Percentiles rank a stretch among this genome's conserved stretches.
Conservation (phyloP, 2,329 filamentous ascomycete species). For the Beauveria sp. region DNA sequence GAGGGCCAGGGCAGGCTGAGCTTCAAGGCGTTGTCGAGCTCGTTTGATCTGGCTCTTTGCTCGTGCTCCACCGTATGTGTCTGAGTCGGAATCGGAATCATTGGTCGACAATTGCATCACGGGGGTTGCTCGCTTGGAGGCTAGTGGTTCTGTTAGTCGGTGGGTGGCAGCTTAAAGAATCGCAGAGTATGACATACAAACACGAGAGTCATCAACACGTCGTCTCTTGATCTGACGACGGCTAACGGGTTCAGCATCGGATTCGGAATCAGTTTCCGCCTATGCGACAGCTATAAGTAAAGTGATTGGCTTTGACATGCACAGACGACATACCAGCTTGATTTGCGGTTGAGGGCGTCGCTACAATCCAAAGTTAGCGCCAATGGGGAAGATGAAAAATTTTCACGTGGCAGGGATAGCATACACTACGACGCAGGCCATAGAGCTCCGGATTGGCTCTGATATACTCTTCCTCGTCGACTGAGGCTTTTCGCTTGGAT, state of each 20-base stretch:
- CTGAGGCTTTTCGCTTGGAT: conserved; percentile 63
- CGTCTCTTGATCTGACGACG: conserved; percentile 60
- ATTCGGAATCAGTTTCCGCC: conserved; percentile 58
- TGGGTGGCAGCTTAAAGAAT: conserved; percentile 13
- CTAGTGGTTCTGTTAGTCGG: conserved; percentile 26
- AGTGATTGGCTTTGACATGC: not conserved
- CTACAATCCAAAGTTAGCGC: conserved; percentile 31
- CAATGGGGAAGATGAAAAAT: conserved; percentile 14
- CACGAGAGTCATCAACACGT: conserved; percentile 56
- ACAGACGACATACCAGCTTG: conserved; percentile 41
- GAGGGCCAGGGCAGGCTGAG: conserved; percentile 57
- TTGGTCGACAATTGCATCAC: conserved; percentile 44
- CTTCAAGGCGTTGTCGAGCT: conserved; percentile 64
- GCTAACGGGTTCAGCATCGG: conserved; percentile 53
- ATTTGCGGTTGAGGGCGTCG: conserved; percentile 50
- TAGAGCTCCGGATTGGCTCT: conserved; percentile 90
- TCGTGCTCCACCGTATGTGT: conserved; percentile 71
- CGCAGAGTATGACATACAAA: conserved; percentile 40
- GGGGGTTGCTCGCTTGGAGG: conserved; percentile 54
- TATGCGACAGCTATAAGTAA: conserved; percentile 17
- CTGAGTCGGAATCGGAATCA: conserved; percentile 63
- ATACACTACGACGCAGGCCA: conserved; percentile 84
- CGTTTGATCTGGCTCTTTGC: conserved; percentile 65
- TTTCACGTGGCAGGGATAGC: conserved; percentile 26
- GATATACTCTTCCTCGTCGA: conserved; percentile 76